A percentile compares a stretch with the other conserved stretches of the same genome.
phyloP scores from a whole-genome alignment of 164 flowering plant species.

The Chimonanthus salicifolius region DNA sequence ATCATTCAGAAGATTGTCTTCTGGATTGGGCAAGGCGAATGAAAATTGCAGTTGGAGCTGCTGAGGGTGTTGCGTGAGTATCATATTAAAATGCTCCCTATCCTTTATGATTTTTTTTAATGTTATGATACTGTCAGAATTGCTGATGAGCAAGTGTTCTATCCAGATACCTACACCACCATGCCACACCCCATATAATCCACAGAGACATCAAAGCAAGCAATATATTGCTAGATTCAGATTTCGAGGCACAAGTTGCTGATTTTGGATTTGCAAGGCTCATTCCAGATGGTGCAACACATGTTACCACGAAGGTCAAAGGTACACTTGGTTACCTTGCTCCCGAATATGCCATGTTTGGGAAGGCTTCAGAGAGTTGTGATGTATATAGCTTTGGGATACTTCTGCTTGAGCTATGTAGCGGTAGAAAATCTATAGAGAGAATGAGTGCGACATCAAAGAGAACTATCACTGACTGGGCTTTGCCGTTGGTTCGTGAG shows the following conservation, averaged over 20 bases:
- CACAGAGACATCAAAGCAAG: slow-evolving; percentile 83
- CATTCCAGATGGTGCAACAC: slow-evolving; percentile 75
- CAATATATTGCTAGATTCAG: slow-evolving; percentile 64
- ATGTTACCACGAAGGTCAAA: slow-evolving; percentile 72
- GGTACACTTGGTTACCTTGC: slow-evolving; percentile 85
- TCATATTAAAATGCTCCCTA: not conserved
- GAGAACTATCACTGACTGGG: slow-evolving; percentile 68
- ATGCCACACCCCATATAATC: slow-evolving; percentile 68
- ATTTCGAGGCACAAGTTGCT: slow-evolving; percentile 67
- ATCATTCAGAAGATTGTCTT: slow-evolving; percentile 73
- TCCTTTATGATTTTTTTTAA: not conserved
- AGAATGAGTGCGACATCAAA: slow-evolving; percentile 35
- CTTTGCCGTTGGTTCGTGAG: slow-evolving; percentile 63
- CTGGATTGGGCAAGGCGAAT: slow-evolving; percentile 81
- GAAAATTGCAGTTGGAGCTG: slow-evolving; percentile 82
- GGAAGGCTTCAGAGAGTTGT: slow-evolving; percentile 78
- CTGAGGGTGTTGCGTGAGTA: slow-evolving; percentile 84
- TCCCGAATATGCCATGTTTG: slow-evolving; percentile 80
- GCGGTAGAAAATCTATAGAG: slow-evolving; percentile 67
- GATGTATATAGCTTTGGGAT: slow-evolving; percentile 85
- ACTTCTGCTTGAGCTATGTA: slow-evolving; percentile 61
- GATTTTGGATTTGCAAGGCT: slow-evolving; percentile 82
- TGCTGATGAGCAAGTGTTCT: slow-evolving; percentile 2
- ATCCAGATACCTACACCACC: slow-evolving; percentile 73
- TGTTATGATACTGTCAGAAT: not conserved